phyloP scores from a whole-genome alignment of 805 yeast species.

The Candida piceae region DNA sequence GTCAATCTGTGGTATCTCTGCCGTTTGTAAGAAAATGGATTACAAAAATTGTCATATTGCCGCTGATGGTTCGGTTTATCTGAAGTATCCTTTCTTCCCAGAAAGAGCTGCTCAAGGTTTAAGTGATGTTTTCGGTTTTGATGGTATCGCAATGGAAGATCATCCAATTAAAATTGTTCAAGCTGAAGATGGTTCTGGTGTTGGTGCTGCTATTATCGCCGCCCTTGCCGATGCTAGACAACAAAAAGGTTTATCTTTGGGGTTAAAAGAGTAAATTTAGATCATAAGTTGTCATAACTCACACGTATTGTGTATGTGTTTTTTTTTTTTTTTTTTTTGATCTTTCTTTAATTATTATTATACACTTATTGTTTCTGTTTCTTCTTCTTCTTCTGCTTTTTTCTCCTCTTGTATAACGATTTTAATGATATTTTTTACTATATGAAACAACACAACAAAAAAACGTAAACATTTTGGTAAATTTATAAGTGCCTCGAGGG shows the following conservation, averaged over 20 bases:
- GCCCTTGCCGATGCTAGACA: slow-evolving; percentile 85
- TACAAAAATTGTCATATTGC: slow-evolving; percentile 81
- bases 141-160: slow-evolving; percentile 33
- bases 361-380: too few relatives aligned
- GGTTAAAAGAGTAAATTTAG: slow-evolving; percentile 32
- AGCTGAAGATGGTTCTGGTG: slow-evolving; percentile 98
- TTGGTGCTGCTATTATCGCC: slow-evolving; percentile 97
- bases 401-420: too few relatives aligned
- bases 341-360: too few relatives aligned
- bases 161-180: slow-evolving; percentile 84
- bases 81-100: slow-evolving; percentile 91
- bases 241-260: slow-evolving; percentile 64
- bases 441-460: too few relatives aligned
- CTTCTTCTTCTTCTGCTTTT: too few relatives aligned
- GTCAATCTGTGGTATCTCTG: slow-evolving; percentile 95
- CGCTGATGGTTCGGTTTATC: slow-evolving; percentile 95
- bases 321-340: too few relatives aligned
- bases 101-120: slow-evolving; percentile 90
- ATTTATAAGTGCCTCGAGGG: too few relatives aligned
- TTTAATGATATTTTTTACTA: too few relatives aligned
- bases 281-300: too few relatives aligned
- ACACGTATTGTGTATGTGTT: too few relatives aligned
- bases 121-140: slow-evolving; percentile 90
- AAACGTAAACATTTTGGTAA: too few relatives aligned
- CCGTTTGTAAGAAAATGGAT: slow-evolving; percentile 85